phyloP scores from a whole-genome alignment of 371 early-diverging fungal genomes.

The Mucor lusitanicus region DNA sequence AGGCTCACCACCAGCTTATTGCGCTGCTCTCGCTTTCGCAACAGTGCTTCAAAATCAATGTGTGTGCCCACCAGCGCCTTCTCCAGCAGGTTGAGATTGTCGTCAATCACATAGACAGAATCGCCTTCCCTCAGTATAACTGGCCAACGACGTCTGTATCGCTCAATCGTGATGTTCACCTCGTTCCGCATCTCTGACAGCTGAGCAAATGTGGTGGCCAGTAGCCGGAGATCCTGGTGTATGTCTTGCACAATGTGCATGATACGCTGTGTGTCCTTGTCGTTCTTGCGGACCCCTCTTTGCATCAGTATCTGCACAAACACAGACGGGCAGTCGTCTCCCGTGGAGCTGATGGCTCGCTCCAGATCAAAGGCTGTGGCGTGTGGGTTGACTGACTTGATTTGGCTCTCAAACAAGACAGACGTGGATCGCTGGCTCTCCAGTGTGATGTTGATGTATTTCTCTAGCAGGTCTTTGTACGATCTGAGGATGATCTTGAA shows the following conservation, averaged over 20 bases:
- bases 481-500: constrained; percentile 9
- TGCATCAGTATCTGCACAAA: constrained; percentile 27
- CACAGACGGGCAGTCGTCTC: constrained; percentile 13
- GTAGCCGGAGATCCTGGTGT: constrained; percentile 6
- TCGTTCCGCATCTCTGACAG: constrained; percentile 10
- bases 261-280: constrained; percentile 1
- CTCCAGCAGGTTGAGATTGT: constrained; percentile 11
- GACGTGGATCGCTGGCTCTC: constrained; percentile 20
- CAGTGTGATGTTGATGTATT: constrained; percentile 14
- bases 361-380: constrained; percentile 21
- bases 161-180: constrained; percentile 13
- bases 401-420: constrained; percentile 13
- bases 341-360: constrained; percentile 14
- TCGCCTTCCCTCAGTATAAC: constrained; percentile 16
- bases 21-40: constrained; percentile 8
- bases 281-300: constrained; percentile 12
- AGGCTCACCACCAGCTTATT: constrained; percentile 1
- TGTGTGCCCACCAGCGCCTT: background rate
- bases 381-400: constrained; percentile 18
- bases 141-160: constrained; percentile 23
- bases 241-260: constrained; percentile 21
- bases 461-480: constrained; percentile 16
- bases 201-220: constrained; percentile 2
- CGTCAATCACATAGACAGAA: constrained; percentile 21
- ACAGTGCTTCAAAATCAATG: constrained; percentile 15